Percentiles rank a stretch among this genome's conserved stretches.
These are phyloP conservation scores for Fraxinus floribunda DNA, from an alignment of 305 asterid genomes.

Conservation along the genomic window DNA sequence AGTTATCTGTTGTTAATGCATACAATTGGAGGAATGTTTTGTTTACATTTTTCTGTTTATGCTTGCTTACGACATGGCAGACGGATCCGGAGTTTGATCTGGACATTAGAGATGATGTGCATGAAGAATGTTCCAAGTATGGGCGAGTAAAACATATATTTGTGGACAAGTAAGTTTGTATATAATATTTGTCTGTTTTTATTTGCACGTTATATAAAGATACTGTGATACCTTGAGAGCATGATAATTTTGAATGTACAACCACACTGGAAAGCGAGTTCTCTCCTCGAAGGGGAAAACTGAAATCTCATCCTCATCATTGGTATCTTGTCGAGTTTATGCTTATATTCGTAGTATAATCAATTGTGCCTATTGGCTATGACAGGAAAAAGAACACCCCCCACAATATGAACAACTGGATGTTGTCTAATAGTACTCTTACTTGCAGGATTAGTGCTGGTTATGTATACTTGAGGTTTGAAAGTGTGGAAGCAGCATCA, in stretches of 20 bases:
- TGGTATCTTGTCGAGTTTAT: neutral
- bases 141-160: slow-evolving; percentile 78
- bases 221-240: neutral
- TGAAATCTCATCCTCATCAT: neutral
- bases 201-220: neutral
- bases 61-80: slow-evolving; percentile 38
- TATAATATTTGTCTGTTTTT: neutral
- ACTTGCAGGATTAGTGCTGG: slow-evolving; percentile 80
- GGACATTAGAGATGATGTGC: slow-evolving; percentile 87
- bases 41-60: neutral
- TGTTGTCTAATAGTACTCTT: slow-evolving; percentile 12
- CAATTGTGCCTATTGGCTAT: neutral
- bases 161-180: slow-evolving; percentile 76
- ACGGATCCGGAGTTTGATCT: slow-evolving; percentile 82
- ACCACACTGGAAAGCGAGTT: neutral
- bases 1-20: slow-evolving; percentile 1
- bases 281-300: neutral
- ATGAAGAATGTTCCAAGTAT: slow-evolving; percentile 91
- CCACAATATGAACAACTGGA: neutral
- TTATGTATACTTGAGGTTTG: slow-evolving; percentile 84
- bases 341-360: neutral
- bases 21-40: neutral
- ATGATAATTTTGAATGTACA: neutral
- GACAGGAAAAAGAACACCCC: neutral
- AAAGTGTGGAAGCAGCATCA: slow-evolving; percentile 70